Evolutionary conservation across 2,329 filamentous ascomycete genomes (phyloP).

Genomic region (Penicillium palitans): DNA sequence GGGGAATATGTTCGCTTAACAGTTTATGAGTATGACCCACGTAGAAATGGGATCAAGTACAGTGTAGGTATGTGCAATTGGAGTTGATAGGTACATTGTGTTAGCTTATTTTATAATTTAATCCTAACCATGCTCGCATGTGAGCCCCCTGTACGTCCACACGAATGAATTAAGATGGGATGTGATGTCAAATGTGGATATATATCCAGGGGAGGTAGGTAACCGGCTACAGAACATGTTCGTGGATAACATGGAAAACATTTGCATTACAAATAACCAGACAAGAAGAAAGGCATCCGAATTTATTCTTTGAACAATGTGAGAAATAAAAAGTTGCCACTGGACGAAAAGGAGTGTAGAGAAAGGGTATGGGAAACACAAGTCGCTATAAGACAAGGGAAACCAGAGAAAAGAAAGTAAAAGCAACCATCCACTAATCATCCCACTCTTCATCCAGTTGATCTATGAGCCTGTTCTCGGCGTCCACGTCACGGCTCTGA

Average conservation of each 20-base stretch:
- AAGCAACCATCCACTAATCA: conserved; percentile 49
- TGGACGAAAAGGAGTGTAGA: neutral
- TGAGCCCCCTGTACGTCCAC: neutral
- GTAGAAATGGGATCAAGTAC: neutral
- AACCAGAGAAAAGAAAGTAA: neutral
- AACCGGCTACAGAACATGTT: neutral
- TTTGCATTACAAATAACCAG: neutral
- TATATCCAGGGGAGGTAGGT: neutral
- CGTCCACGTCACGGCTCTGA: conserved; percentile 57
- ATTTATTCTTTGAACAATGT: neutral
- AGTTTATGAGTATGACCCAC: neutral
- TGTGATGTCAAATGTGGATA: neutral
- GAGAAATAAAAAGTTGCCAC: neutral
- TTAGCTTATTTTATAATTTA: no score
- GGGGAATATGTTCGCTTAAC: neutral
- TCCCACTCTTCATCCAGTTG: conserved; percentile 98
- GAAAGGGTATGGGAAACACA: neutral
- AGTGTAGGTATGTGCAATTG: neutral
- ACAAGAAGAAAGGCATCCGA: neutral
- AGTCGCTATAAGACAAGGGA: conserved; percentile 1
- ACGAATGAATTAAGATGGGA: neutral
- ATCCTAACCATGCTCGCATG: neutral
- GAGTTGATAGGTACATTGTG: neutral
- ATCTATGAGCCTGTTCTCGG: conserved; percentile 92
- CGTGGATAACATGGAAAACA: neutral